Conservation (phyloP, 176 grass and related monocot genomes). For the Eragrostis curvula region DNA sequence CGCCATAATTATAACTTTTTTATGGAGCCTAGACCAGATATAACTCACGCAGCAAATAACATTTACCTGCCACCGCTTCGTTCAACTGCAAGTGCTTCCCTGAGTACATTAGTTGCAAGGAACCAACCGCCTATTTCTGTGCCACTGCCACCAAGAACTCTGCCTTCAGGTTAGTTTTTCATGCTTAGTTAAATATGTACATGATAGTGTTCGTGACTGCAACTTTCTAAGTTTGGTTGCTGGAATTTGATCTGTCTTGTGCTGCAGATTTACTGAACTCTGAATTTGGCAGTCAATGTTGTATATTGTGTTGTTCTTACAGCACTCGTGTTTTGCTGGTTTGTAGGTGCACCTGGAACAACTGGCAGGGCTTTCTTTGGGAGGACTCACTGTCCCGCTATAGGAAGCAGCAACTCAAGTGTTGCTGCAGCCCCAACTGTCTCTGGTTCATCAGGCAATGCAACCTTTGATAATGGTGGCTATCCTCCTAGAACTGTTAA, state of each 20-base stretch:
- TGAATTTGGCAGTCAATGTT: not conserved
- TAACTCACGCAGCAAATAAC: slow-evolving; percentile 26
- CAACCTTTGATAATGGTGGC: slow-evolving; percentile 33
- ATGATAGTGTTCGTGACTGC: not conserved
- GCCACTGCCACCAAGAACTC: slow-evolving; percentile 20
- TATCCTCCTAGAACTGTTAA: slow-evolving; percentile 52
- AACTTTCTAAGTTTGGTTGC: not conserved
- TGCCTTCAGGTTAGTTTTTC: slow-evolving; percentile 52
- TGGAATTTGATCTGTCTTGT: slow-evolving; percentile 18
- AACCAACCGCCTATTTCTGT: slow-evolving; percentile 36
- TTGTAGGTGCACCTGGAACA: slow-evolving; percentile 27
- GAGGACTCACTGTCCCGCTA: slow-evolving; percentile 30
- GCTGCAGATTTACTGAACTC: slow-evolving; percentile 24
- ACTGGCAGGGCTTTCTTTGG: not conserved
- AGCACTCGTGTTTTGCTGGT: slow-evolving; percentile 16
- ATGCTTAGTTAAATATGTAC: not conserved
- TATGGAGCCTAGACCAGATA: slow-evolving; percentile 42
- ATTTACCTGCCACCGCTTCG: slow-evolving; percentile 6
- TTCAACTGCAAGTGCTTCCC: slow-evolving; percentile 43
- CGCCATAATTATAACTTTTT: slow-evolving; percentile 42
- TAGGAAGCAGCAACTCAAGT: slow-evolving; percentile 40
- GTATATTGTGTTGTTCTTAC: not conserved
- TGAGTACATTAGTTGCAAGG: slow-evolving; percentile 30
- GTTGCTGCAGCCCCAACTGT: slow-evolving; percentile 39
- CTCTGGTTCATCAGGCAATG: slow-evolving; percentile 30